Evolutionary conservation across 2,329 filamentous ascomycete genomes (phyloP).

Genomic region (Alternaria dauci): DNA sequence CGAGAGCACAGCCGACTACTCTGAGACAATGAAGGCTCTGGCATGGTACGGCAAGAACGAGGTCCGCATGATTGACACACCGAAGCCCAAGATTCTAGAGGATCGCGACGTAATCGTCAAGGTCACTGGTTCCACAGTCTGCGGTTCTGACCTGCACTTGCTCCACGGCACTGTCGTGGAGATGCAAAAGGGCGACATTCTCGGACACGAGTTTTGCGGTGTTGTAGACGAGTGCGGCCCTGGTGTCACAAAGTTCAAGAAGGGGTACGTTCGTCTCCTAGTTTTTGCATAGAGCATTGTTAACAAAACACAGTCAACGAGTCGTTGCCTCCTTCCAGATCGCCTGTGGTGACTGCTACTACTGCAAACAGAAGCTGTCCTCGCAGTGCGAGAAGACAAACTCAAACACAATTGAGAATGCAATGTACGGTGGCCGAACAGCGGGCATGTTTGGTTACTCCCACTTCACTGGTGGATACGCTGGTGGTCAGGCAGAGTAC

Average conservation of each 20-base stretch:
- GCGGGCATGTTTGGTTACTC: constrained; percentile 69
- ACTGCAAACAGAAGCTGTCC: constrained; percentile 79
- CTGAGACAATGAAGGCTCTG: constrained; percentile 78
- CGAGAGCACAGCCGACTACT: constrained; percentile 54
- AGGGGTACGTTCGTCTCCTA: constrained; percentile 40
- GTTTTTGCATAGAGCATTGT: neutral
- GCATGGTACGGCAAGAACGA: constrained; percentile 84
- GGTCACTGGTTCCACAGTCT: constrained; percentile 72
- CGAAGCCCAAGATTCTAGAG: constrained; percentile 77
- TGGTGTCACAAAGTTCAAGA: constrained; percentile 54
- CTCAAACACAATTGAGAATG: constrained; percentile 72
- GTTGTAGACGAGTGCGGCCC: constrained; percentile 58
- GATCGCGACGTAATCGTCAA: constrained; percentile 80
- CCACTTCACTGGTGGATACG: constrained; percentile 84
- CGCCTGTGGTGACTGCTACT: constrained; percentile 73
- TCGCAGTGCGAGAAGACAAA: constrained; percentile 85
- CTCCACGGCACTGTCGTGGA: constrained; percentile 59
- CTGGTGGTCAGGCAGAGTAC: constrained; percentile 87
- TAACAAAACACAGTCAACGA: constrained; percentile 55
- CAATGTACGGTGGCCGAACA: constrained; percentile 81
- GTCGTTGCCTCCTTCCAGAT: constrained; percentile 91
- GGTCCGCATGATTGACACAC: constrained; percentile 73
- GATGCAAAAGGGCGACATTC: constrained; percentile 61
- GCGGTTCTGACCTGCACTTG: constrained; percentile 69
- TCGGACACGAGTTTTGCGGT: constrained; percentile 63